Evolutionary conservation across 495 filamentous ascomycete genomes (phyloP), one percentile per base, ranked within the genome.

Genomic region (Lasiosphaeriaceae sp.): DNA sequence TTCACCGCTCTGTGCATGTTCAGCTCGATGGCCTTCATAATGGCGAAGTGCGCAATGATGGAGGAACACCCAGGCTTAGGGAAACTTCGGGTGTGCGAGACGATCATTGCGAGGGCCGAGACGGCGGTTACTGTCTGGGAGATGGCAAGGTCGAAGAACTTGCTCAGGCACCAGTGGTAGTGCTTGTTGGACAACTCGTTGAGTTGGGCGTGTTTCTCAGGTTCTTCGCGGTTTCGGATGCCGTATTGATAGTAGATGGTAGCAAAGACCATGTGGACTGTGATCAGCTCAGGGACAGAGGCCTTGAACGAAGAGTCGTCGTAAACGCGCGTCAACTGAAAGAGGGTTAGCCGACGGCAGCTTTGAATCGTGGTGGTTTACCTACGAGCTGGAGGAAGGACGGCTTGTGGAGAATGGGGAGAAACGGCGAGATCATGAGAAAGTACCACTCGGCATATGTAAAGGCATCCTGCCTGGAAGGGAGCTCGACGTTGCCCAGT

Each of bases 1-100:
- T 84, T 88, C 24, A 78, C 76, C 11, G 86, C 88, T 23, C 90
- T 77, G 65, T 93, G 89, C 1, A 91, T 68, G 31, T 87, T 87
- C 44, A 89, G 66, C 60, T 92, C 88, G 50, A 91, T 75, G 29
- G 87, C 87, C 53, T 86, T 69, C 34, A 78, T 75, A 22, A 90
- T 71, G 9, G 86, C 81, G 45, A 78, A 80, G 52, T 77, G 78
- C 34, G 80, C 80, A 41, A 89, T 72, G 56, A 85, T 78, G 74
- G 81, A 85, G 21, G 84, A 85, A 50, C 86, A 84, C 22, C 85
- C 87, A 23, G 90, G 89, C 61, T 90, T 90, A n/a, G 89, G 87
- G 52, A 90, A 87, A 59, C 81, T 85, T 49, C 90, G 82, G 2
- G 89, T 78, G 67, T 91, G 87, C 9, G 77, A 63, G 47, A 80